These are phyloP conservation scores for Debaryomyces prosopidis DNA, from an alignment of 805 yeast genomes.

Conservation along the genomic window DNA sequence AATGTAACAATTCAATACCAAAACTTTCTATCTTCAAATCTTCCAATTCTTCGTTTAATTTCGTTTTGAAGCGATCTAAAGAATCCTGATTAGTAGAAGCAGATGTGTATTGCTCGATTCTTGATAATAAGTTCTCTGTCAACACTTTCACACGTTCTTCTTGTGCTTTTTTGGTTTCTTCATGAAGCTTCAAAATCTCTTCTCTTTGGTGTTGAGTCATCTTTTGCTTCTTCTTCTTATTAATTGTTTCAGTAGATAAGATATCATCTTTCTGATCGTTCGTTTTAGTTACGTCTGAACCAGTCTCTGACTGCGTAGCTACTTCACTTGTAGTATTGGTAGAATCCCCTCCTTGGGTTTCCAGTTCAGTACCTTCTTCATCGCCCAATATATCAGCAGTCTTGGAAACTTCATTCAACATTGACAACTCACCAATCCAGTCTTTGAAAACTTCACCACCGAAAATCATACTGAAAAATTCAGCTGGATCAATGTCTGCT, in stretches of 20 bases:
- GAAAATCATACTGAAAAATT: constrained; percentile 79
- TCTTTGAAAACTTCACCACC: constrained; percentile 80
- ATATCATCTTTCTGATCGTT: constrained; percentile 2
- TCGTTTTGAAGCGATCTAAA: constrained; percentile 51
- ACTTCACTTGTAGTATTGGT: constrained; percentile 8
- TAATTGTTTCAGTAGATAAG: constrained; percentile 20
- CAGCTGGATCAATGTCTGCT: constrained; percentile 73
- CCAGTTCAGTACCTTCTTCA: constrained; percentile 31
- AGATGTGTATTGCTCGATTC: constrained; percentile 52
- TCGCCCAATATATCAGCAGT: constrained; percentile 52
- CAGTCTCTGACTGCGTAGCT: constrained; percentile 6
- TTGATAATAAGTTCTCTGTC: constrained; percentile 45
- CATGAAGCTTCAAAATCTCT: constrained; percentile 50
- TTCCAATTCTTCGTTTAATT: constrained; percentile 64
- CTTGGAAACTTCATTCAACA: constrained; percentile 72
- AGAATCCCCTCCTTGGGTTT: constrained; percentile 7
- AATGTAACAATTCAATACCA: constrained; percentile 82
- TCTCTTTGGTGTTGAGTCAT: constrained; percentile 44
- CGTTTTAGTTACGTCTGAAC: constrained; percentile 5
- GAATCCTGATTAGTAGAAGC: constrained; percentile 66
- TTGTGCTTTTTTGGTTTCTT: constrained; percentile 53
- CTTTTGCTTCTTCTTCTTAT: constrained; percentile 31
- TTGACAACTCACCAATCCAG: constrained; percentile 81
- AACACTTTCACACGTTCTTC: constrained; percentile 52
- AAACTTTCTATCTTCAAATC: constrained; percentile 92